These are phyloP conservation scores for Phialophora expanda DNA, from an alignment of 2,329 filamentous ascomycete species.

Conservation along the genomic window DNA sequence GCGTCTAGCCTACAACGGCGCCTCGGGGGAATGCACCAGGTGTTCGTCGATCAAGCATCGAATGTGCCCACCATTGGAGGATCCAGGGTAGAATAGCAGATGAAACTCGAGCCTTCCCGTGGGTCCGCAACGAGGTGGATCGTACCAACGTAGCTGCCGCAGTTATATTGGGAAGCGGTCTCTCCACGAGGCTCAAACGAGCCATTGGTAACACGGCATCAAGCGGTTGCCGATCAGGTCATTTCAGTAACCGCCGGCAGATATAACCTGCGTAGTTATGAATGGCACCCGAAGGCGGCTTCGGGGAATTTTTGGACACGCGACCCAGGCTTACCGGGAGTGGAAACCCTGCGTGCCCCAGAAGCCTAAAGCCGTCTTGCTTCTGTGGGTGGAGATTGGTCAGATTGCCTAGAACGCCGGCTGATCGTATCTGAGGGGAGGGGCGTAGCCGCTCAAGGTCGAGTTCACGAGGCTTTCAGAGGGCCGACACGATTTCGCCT, in stretches of 20 bases:
- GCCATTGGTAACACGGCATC: slow-evolving; percentile 22
- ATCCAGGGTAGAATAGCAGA: slow-evolving; percentile 9
- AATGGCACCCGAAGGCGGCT: slow-evolving; percentile 13
- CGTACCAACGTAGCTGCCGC: slow-evolving; percentile 14
- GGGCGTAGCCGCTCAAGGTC: slow-evolving; percentile 15
- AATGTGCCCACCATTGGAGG: slow-evolving; percentile 19
- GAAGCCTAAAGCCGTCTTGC: slow-evolving; percentile 11
- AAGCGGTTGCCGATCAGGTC: slow-evolving; percentile 31
- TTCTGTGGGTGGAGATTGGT: slow-evolving; percentile 12
- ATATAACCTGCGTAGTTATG: slow-evolving; percentile 18
- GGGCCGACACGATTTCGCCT: slow-evolving; percentile 3
- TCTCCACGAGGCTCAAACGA: slow-evolving; percentile 22
- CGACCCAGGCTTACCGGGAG: slow-evolving; percentile 8
- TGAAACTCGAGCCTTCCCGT: slow-evolving; percentile 32
- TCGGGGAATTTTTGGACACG: slow-evolving; percentile 22
- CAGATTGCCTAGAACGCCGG: slow-evolving; percentile 1
- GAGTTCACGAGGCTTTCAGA: slow-evolving; percentile 1
- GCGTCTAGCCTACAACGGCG: slow-evolving; percentile 23
- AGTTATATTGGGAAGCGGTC: slow-evolving; percentile 30
- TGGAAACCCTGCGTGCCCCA: slow-evolving; percentile 26
- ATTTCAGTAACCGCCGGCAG: slow-evolving; percentile 34
- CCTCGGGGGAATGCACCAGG: slow-evolving; percentile 28
- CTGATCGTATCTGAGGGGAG: neutral
- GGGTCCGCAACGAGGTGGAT: slow-evolving; percentile 18
- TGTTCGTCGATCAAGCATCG: slow-evolving; percentile 14